Evolutionary conservation across 805 yeast genomes (phyloP).

Genomic region (Pichia occidentalis): DNA sequence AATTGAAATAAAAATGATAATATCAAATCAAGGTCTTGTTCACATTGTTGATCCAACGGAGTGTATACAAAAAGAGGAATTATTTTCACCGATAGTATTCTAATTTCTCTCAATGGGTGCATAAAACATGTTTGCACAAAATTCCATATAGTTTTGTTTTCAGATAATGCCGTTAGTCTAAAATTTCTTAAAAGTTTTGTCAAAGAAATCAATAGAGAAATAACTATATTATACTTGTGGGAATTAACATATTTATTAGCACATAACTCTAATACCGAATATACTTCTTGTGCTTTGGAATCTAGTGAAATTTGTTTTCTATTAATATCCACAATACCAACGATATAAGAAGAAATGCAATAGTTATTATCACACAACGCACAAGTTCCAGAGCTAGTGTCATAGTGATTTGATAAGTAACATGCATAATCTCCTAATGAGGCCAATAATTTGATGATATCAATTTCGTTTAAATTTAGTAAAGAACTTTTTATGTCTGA

Average conservation of each 20-base stretch:
- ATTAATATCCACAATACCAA: conserved; percentile 19
- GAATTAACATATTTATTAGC: conserved; percentile 15
- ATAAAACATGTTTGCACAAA: conserved; percentile 36
- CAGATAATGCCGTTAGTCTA: conserved; percentile 38
- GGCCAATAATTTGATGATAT: conserved; percentile 24
- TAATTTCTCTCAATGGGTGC: conserved; percentile 45
- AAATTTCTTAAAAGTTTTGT: conserved; percentile 47
- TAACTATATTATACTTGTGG: conserved; percentile 25
- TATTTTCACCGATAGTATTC: conserved; percentile 43
- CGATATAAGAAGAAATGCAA: conserved; percentile 6
- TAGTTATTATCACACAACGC: conserved; percentile 30
- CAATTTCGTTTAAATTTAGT: conserved; percentile 2
- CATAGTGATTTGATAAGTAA: conserved; percentile 32
- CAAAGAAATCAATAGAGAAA: conserved; percentile 40
- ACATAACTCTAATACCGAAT: conserved; percentile 17
- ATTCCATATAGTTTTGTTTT: conserved; percentile 29
- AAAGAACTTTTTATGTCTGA: neutral
- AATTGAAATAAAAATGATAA: conserved; percentile 38
- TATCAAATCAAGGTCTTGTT: conserved; percentile 39
- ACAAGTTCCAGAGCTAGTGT: conserved; percentile 31
- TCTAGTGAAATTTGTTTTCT: conserved; percentile 25
- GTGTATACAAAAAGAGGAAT: conserved; percentile 47
- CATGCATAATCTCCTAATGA: conserved; percentile 40
- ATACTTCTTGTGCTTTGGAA: conserved; percentile 20
- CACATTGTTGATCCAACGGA: conserved; percentile 34